These are phyloP conservation scores for Aegilops tauschii DNA, from an alignment of 176 grass and related monocot species.

Conservation along the genomic window DNA sequence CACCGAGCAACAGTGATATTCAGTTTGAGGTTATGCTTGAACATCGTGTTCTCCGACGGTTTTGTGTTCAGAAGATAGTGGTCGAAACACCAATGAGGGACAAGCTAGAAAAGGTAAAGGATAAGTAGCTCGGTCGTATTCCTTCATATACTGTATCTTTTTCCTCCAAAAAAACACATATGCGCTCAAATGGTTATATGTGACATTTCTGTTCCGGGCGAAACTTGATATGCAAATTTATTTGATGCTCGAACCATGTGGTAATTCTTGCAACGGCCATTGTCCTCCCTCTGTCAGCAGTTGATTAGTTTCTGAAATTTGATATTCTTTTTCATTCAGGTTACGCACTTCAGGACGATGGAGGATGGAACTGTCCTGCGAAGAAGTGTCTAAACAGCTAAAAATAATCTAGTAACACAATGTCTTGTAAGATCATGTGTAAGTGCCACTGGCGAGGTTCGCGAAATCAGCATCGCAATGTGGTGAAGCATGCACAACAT, in stretches of 20 bases:
- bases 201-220: neutral
- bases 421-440: neutral
- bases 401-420: neutral
- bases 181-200: neutral
- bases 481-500: neutral
- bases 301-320: neutral
- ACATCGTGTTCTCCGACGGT: slow-evolving; percentile 36
- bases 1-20: slow-evolving; percentile 42
- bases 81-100: slow-evolving; percentile 35
- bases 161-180: neutral
- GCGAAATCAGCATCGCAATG: neutral
- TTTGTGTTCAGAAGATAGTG: slow-evolving; percentile 52
- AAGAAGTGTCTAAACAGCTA: slow-evolving; percentile 29
- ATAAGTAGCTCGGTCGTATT: neutral
- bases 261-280: neutral
- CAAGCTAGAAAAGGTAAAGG: slow-evolving; percentile 40
- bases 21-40: slow-evolving; percentile 55
- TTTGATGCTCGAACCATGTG: neutral
- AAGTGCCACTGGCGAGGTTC: neutral
- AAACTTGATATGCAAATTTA: neutral
- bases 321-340: slow-evolving; percentile 22
- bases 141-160: neutral
- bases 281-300: neutral
- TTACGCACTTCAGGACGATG: neutral
- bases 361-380: slow-evolving; percentile 31